Conservation (phyloP, 192 early-diverging fungal species). For the Umbelopsis vinacea region DNA sequence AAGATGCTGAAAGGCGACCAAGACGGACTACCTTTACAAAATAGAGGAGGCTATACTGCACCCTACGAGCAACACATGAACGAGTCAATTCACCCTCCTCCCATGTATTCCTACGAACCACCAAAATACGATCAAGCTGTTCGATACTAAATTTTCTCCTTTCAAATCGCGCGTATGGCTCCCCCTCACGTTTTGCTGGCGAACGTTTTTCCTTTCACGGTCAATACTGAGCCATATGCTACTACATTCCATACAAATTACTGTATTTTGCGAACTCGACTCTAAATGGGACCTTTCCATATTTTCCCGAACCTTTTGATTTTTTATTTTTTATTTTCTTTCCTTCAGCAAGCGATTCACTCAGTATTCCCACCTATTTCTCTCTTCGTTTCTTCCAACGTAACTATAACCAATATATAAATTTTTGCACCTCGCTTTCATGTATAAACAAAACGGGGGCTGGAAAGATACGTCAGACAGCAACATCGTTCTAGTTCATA, state of each 20-base stretch:
- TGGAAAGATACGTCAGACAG: neutral
- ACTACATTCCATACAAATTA: neutral
- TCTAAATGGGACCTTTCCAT: neutral
- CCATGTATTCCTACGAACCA: constrained; percentile 21
- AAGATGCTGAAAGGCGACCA: constrained; percentile 30
- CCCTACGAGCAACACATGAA: constrained; percentile 11
- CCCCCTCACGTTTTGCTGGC: neutral
- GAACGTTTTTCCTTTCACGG: neutral
- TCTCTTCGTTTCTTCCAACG: neutral
- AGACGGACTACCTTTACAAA: constrained; percentile 20
- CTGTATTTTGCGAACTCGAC: neutral
- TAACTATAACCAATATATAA: neutral
- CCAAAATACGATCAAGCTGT: constrained; percentile 4
- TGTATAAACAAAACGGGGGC: neutral
- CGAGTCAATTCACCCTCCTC: constrained; percentile 6
- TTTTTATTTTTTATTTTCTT: neutral
- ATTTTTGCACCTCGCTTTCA: neutral
- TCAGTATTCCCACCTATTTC: neutral
- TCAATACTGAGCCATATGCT: no score
- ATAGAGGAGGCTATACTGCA: constrained; percentile 9
- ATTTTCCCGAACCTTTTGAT: neutral
- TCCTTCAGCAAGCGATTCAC: neutral
- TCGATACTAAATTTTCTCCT: neutral
- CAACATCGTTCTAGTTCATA: neutral
- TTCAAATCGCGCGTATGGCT: neutral